Conservation (phyloP, 2,329 filamentous ascomycete genomes). For the Ophiognomonia clavigignenti-juglandacearum region DNA sequence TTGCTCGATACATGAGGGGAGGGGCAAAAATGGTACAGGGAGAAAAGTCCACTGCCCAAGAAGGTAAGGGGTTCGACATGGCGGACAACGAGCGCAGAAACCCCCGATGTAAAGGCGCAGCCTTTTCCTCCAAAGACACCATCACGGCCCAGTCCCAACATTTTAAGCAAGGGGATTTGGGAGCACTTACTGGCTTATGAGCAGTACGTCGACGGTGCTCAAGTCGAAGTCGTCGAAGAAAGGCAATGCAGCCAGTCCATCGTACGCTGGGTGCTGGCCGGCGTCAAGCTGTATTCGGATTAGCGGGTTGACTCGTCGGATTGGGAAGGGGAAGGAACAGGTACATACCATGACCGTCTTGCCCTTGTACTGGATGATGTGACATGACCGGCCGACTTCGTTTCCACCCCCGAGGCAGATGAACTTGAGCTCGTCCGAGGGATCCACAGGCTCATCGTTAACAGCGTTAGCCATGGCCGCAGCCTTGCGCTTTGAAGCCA, state of each 20-base stretch:
- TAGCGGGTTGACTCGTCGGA: conserved; percentile 6
- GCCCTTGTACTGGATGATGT: conserved; percentile 98
- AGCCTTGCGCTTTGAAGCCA: conserved; percentile 93
- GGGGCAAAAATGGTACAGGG: too few species aligned
- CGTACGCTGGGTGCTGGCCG: conserved; percentile 93
- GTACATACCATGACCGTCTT: conserved; percentile 91
- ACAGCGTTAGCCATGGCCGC: conserved; percentile 62
- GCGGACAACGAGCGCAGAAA: background rate
- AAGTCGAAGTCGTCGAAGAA: conserved; percentile 99
- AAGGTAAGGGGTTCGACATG: background rate
- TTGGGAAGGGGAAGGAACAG: background rate
- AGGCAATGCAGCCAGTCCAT: conserved; percentile 85
- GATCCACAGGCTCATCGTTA: conserved; percentile 83
- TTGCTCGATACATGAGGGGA: conserved; percentile 24
- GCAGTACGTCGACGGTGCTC: conserved; percentile 91
- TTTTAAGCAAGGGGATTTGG: conserved; percentile 13
- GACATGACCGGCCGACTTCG: conserved; percentile 93
- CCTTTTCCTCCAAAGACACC: conserved; percentile 10
- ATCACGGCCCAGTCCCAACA: conserved; percentile 10
- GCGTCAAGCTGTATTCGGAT: conserved; percentile 70
- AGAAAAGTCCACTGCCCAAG: background rate
- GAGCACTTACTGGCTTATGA: conserved; percentile 95
- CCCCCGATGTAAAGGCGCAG: conserved; percentile 12
- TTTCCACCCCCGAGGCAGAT: conserved; percentile 91
- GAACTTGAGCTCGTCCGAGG: conserved; percentile 91